Base-by-base conservation (phyloP, 2,329 filamentous ascomycete genomes). In the Bipolaris sorokiniana region DNA sequence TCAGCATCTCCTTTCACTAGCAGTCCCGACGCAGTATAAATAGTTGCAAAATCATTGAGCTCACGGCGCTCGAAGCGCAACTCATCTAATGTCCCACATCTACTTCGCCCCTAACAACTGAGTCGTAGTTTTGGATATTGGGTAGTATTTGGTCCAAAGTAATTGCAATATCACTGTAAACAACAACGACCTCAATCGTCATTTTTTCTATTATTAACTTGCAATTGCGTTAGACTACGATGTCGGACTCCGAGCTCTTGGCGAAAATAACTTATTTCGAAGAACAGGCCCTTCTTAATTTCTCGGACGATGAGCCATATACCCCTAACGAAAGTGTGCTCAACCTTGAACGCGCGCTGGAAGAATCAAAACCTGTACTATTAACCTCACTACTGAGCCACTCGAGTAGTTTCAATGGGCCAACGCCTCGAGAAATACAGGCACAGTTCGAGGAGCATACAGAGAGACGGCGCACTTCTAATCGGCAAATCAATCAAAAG, bases 211-310 rank as follows among this genome's bases (percentile, higher is more conserved):
- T 18, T 15, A 5, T 26, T 9, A 13, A 18, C 2, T 11, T 16
- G 4, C 3, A 10, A 34, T 18, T 10, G 16, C n/a, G 13, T 1
- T 13, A 15, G 16, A 3, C n/a, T 28, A 15, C 1, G 7, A 74
- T 75, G 72, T 57, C 65, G 18, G 48, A 65, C 22, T n/a, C 60
- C 40, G 58, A 66, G 10, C 63, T 73, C 18, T 53, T 54, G 13
- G 66, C 65, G 9, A 76, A 76, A 53, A 46, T 64, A 36, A 61
- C 61, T 37, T 75, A 71, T 40, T 75, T 73, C 40, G 48, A 69
- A 36, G 63, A 71, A 18, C 70, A 73, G 38, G 65, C 65, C 6
- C 48, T 76, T 7, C 51, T 74, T 13, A 66, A 74, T 48, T 44
- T 68, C 18, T 68, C 67, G 7, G 67, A 74, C 40, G 70, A 75